Percentiles rank a stretch among this genome's conserved stretches.
Evolutionary conservation across 1,284 basidiomycete species (phyloP).

Genomic region (Cryptococcus jaspeensis): DNA sequence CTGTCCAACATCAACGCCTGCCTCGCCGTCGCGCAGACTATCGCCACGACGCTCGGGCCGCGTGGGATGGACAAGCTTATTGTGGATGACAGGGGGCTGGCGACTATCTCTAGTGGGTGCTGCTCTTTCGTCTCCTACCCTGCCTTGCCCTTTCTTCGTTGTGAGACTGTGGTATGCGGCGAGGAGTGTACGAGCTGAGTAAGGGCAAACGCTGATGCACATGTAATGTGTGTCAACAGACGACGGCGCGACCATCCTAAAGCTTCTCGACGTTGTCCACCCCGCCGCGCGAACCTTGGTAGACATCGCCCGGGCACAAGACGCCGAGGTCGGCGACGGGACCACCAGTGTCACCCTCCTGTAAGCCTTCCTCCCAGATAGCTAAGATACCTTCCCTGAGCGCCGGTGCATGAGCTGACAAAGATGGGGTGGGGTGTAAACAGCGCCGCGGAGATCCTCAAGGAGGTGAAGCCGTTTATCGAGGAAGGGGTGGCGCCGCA

Average conservation of each 20-base stretch:
- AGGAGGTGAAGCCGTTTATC: slow-evolving; percentile 86
- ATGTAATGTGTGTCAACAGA: slow-evolving; percentile 48
- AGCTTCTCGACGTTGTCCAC: slow-evolving; percentile 95
- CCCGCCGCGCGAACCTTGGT: slow-evolving; percentile 95
- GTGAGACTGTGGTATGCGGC: background rate
- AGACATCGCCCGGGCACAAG: slow-evolving; percentile 96
- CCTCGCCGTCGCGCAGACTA: slow-evolving; percentile 81
- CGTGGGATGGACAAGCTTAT: slow-evolving; percentile 98
- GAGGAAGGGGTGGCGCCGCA: slow-evolving; percentile 98
- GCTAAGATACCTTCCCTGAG: background rate
- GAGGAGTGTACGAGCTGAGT: background rate
- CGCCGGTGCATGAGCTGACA: background rate
- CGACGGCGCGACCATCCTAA: slow-evolving; percentile 97
- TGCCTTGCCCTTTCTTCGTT: no score
- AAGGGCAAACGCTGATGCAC: background rate
- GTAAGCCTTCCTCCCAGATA: slow-evolving; percentile 23
- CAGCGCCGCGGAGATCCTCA: slow-evolving; percentile 84
- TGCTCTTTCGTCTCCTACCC: background rate
- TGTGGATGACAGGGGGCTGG: slow-evolving; percentile 84
- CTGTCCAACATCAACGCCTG: slow-evolving; percentile 96
- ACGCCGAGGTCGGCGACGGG: slow-evolving; percentile 97
- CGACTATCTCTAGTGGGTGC: slow-evolving; percentile 79
- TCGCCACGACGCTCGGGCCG: slow-evolving; percentile 94
- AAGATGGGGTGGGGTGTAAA: background rate
- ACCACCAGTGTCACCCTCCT: slow-evolving; percentile 94